Percentiles rank a stretch among this genome's conserved stretches.
phyloP scores from a whole-genome alignment of 169 alveolate species.

The Eimeria acervulina region DNA sequence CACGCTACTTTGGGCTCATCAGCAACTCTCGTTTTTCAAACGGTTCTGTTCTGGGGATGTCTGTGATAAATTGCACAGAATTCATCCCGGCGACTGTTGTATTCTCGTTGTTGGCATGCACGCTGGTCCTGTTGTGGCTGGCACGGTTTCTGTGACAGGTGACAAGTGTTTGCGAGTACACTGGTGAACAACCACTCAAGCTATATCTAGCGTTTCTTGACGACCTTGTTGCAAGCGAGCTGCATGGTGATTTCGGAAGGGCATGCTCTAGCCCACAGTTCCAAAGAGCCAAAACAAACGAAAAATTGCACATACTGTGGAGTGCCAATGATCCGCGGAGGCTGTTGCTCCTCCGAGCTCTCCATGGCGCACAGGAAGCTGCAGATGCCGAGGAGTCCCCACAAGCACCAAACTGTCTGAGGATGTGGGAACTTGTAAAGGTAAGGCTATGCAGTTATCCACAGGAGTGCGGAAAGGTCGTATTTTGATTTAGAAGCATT shows the following conservation, averaged over 20 bases:
- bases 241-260: not conserved
- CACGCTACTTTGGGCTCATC: not conserved
- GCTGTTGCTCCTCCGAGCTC: constrained; percentile 75
- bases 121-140: not conserved
- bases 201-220: constrained; percentile 49
- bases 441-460: not conserved
- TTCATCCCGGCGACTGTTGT: not conserved
- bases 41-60: not conserved
- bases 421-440: constrained; percentile 23
- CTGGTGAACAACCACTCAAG: constrained; percentile 41
- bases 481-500: too few species aligned
- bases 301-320: constrained; percentile 9
- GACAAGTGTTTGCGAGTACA: constrained; percentile 37
- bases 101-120: not conserved
- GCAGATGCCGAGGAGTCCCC: constrained; percentile 62
- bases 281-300: not conserved
- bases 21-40: not conserved
- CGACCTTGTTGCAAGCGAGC: constrained; percentile 3
- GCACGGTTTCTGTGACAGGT: constrained; percentile 16
- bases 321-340: constrained; percentile 66
- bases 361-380: constrained; percentile 77
- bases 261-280: not conserved
- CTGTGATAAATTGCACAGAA: not conserved
- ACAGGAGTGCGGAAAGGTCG: too few species aligned
- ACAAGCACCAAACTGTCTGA: not conserved